Conservation (phyloP, 371 early-diverging fungal species). For the Mucor mucedo region DNA sequence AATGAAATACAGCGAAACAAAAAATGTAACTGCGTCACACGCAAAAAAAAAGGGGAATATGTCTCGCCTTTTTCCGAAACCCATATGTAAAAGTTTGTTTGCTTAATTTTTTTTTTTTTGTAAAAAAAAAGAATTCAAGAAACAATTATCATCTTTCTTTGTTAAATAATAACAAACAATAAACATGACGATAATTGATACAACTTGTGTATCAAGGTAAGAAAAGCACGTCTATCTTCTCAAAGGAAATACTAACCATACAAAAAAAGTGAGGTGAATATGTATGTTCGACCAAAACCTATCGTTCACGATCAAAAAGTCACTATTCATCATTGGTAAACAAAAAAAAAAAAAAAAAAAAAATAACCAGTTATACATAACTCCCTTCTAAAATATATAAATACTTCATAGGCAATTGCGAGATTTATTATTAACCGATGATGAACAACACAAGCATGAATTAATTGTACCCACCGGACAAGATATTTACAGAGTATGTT, state of each 20-base stretch:
- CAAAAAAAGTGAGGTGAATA: conserved; percentile 7
- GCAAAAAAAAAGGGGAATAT: no score
- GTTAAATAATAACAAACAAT: not conserved
- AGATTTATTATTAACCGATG: conserved; percentile 82
- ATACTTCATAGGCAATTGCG: conserved; percentile 84
- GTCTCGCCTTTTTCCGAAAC: no score
- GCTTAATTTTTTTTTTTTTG: not conserved
- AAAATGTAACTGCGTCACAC: no score
- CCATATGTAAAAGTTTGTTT: no score
- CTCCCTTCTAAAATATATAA: not conserved
- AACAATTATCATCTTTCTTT: not conserved
- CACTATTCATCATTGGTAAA: conserved; percentile 70
- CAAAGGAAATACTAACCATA: not conserved
- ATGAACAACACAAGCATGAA: conserved; percentile 33
- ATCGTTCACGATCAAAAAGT: conserved; percentile 56
- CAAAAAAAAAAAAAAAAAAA: no score
- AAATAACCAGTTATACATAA: no score
- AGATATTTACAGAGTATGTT: conserved; percentile 35
- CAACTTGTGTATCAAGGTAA: conserved; percentile 29
- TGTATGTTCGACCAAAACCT: conserved; percentile 25
- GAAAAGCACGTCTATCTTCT: not conserved
- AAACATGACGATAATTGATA: conserved; percentile 33
- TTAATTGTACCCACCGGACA: conserved; percentile 46
- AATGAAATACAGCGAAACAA: no score
- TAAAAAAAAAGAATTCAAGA: not conserved